phyloP scores from a whole-genome alignment of 2,329 filamentous ascomycete species.

The Aureobasidium sp. region DNA sequence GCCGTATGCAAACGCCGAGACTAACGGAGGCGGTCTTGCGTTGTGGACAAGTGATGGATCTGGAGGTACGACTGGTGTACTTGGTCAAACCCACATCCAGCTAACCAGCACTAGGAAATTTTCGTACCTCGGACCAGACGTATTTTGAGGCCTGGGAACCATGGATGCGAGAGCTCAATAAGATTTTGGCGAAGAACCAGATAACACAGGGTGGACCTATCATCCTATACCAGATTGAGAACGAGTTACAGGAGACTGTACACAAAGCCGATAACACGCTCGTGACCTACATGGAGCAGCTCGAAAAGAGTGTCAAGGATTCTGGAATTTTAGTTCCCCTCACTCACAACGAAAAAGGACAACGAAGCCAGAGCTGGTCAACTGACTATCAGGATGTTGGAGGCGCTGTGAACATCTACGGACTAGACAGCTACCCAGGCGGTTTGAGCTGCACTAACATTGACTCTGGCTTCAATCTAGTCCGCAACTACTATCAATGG shows the following conservation, averaged over 20 bases:
- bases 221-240: conserved; percentile 51
- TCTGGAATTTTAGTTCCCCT: conserved; percentile 53
- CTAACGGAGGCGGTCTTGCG: conserved; percentile 53
- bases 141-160: conserved; percentile 45
- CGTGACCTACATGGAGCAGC: conserved; percentile 47
- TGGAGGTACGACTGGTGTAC: conserved; percentile 34
- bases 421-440: conserved; percentile 44
- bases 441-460: conserved; percentile 58
- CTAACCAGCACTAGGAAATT: conserved; percentile 14
- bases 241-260: conserved; percentile 37
- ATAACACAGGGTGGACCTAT: conserved; percentile 50
- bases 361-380: conserved; percentile 51
- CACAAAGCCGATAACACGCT: conserved; percentile 38
- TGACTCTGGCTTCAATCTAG: conserved; percentile 43
- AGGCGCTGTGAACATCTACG: conserved; percentile 40
- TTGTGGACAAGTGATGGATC: conserved; percentile 54
- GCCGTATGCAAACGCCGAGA: conserved; percentile 57
- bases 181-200: conserved; percentile 45
- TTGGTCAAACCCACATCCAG: background rate
- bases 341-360: conserved; percentile 52
- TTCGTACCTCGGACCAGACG: conserved; percentile 43
- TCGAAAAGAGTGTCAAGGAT: conserved; percentile 46
- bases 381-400: conserved; percentile 50
- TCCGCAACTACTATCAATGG: conserved; percentile 42
- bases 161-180: conserved; percentile 39